phyloP scores from a whole-genome alignment of 2,329 filamentous ascomycete genomes.

The Xylariaceae sp. region DNA sequence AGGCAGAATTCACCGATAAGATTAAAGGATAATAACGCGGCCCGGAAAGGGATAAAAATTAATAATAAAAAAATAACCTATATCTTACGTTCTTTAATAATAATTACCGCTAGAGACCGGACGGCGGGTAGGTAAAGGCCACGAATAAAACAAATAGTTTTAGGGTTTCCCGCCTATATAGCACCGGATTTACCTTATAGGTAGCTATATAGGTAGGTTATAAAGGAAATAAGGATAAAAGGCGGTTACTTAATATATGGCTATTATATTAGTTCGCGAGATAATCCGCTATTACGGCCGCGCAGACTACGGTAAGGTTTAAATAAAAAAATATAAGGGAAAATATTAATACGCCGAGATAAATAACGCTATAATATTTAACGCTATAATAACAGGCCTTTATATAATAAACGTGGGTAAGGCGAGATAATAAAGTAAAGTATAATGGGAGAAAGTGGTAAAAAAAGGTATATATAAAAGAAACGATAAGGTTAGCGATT shows the following conservation, averaged over 20 bases:
- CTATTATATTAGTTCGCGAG: not conserved
- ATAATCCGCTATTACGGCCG: not conserved
- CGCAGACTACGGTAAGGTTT: not conserved
- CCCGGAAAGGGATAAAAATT: not conserved
- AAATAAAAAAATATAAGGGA: not conserved
- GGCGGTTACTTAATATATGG: too few species aligned
- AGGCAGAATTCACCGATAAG: not conserved
- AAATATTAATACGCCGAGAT: not conserved
- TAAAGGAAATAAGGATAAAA: too few species aligned
- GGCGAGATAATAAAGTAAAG: too few species aligned
- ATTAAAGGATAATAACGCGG: not conserved
- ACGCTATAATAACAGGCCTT: too few species aligned
- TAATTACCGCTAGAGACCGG: not conserved
- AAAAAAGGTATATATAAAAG: too few species aligned
- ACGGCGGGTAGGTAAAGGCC: not conserved
- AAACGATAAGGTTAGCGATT: too few species aligned
- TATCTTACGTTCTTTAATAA: not conserved
- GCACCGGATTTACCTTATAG: not conserved
- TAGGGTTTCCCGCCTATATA: not conserved
- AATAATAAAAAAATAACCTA: not conserved
- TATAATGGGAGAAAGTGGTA: too few species aligned
- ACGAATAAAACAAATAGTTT: not conserved
- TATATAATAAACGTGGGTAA: too few species aligned
- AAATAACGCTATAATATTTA: not conserved
- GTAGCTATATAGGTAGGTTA: not conserved